Base-by-base conservation (phyloP, 805 yeast species). In the Starmerella sp. region DNA sequence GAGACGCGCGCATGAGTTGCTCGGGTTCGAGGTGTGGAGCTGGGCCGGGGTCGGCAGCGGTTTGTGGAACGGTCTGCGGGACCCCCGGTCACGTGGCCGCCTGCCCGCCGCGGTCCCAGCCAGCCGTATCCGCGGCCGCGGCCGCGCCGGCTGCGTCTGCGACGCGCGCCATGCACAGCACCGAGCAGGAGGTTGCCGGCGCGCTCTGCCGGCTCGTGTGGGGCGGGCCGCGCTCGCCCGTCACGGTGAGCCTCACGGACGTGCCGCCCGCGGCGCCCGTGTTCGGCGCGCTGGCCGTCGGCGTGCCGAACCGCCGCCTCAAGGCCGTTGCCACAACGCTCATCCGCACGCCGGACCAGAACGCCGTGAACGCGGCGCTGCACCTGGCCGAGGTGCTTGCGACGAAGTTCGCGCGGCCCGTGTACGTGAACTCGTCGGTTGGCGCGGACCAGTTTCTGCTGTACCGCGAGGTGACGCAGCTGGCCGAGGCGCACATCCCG, bases 201-300 rank as follows among this genome's bases (percentile, higher is more conserved):
- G 59, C 53, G 9, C 31, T n/a, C n/a, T 58, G 57, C 54, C 43
- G 44, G 30, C 17, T 59, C 38, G 53, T 55, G 22, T 55, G 37
- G 42, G 54, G 58, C 22, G 45, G 38, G 10, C 52, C 37, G 11
- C 32, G 39, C 15, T 48, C 63, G 11, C 60, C 66, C 9, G 37
- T 62, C 11, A 53, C 57, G 8, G 52, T 62, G 5, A 52, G 59
- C 14, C 17, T 63, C 6, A 51, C 50, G 11, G 31, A 17, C 3
- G 54, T 30, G 22, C 3, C 39, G 22, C 15, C 44, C 5, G 29
- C 36, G 2, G 32, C 35, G 8, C 55, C 54, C 5, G 14, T n/a
- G 29, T 63, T 57, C 41, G 66, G 66, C 11, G 56, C 62, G 4
- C 54, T 63, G 17, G 66, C 54, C 5, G 62, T 62, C 48, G 64